phyloP scores from a whole-genome alignment of 257 asterid genomes.

The Solanum clarkiae region DNA sequence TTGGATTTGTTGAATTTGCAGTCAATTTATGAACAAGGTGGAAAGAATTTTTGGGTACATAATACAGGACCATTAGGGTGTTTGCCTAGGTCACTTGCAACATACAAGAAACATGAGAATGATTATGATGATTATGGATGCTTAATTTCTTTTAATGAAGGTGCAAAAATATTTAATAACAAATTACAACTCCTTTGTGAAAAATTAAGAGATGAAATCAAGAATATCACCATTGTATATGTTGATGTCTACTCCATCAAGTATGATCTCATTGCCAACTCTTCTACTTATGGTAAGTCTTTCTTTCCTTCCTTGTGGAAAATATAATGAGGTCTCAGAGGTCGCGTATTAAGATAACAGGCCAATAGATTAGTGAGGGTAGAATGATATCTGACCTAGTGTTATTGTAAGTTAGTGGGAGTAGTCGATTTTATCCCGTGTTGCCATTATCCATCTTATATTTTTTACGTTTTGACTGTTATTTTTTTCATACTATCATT shows the following conservation, averaged over 20 bases:
- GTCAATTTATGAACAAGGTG: constrained; percentile 22
- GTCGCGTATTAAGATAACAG: no score
- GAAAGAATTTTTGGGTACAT: constrained; percentile 35
- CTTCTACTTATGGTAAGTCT: constrained; percentile 21
- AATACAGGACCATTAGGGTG: constrained; percentile 48
- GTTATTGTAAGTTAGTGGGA: no score
- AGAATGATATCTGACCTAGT: no score
- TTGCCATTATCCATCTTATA: no score
- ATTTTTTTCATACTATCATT: no score
- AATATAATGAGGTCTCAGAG: no score
- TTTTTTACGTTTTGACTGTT: no score
- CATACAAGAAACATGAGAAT: not conserved
- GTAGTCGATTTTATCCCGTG: no score
- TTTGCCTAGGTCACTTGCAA: constrained; percentile 22
- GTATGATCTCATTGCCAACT: constrained; percentile 24
- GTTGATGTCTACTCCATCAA: constrained; percentile 41
- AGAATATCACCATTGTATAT: constrained; percentile 16
- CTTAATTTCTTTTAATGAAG: constrained; percentile 17
- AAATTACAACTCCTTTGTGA: constrained; percentile 1
- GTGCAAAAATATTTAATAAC: constrained; percentile 25
- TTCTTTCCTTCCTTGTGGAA: not conserved
- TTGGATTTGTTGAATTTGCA: not conserved
- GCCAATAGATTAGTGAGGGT: no score
- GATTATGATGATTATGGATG: constrained; percentile 33
- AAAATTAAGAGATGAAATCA: constrained; percentile 10